Percentiles rank a stretch among this genome's conserved stretches.
Conservation (phyloP, 495 filamentous ascomycete genomes). For the Aspergillus ostianus region DNA sequence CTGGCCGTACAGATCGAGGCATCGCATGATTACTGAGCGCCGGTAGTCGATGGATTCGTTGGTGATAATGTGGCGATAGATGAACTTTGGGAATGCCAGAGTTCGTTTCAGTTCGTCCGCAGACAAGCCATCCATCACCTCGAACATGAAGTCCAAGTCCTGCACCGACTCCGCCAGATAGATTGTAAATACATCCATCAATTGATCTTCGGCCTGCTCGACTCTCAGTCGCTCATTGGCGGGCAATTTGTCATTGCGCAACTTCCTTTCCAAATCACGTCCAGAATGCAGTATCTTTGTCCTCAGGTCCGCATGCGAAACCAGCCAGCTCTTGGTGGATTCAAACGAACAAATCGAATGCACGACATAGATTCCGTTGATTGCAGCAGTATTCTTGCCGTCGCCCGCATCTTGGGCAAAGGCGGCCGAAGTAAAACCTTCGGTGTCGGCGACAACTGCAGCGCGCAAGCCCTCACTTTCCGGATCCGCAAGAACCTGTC, state of each 20-base stretch:
- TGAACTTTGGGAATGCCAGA: constrained; percentile 72
- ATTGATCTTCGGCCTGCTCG: constrained; percentile 82
- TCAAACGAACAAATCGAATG: constrained; percentile 62
- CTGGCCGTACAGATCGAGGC: constrained; percentile 82
- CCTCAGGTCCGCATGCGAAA: constrained; percentile 70
- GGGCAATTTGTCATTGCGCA: constrained; percentile 66
- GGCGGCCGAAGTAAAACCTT: constrained; percentile 63
- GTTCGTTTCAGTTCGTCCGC: constrained; percentile 75
- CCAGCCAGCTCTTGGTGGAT: constrained; percentile 67
- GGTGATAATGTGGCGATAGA: constrained; percentile 81
- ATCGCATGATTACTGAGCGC: constrained; percentile 77
- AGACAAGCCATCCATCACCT: constrained; percentile 80
- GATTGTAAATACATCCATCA: constrained; percentile 81
- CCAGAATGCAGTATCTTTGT: constrained; percentile 65
- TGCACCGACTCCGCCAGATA: constrained; percentile 70
- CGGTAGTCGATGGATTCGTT: constrained; percentile 87
- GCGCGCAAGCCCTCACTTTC: constrained; percentile 73
- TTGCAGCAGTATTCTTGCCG: constrained; percentile 67
- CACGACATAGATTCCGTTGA: constrained; percentile 85
- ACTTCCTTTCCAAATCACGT: constrained; percentile 69
- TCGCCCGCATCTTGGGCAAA: constrained; percentile 57
- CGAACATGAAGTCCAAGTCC: constrained; percentile 87
- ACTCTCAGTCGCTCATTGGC: constrained; percentile 76
- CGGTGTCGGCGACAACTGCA: constrained; percentile 69
- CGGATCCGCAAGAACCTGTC: constrained; percentile 78